Conservation (phyloP, 306 rosid species). For the Trifolium pratense region DNA sequence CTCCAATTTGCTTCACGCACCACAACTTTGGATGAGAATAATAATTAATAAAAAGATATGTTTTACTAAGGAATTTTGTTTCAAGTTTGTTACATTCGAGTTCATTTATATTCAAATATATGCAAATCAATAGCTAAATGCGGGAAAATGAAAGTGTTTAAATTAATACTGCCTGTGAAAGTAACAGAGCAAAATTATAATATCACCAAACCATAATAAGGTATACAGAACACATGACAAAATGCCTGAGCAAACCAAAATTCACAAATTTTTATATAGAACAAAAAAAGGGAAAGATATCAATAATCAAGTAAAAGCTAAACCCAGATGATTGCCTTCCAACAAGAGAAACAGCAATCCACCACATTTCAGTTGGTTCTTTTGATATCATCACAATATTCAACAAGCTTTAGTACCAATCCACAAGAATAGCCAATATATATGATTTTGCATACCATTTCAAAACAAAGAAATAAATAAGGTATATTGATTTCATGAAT, state of each 20-base stretch:
- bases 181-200: conserved; percentile 15
- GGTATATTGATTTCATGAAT: conserved; percentile 56
- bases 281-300: conserved; percentile 25
- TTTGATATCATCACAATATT: conserved; percentile 44
- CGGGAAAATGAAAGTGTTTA: background rate
- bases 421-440: conserved; percentile 43
- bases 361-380: conserved; percentile 42
- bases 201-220: conserved; percentile 31
- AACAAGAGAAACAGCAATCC: conserved; percentile 45
- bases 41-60: background rate
- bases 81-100: background rate
- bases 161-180: conserved; percentile 2
- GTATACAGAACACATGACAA: conserved; percentile 37
- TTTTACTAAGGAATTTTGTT: background rate
- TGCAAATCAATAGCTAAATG: background rate
- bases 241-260: conserved; percentile 38
- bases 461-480: conserved; percentile 40
- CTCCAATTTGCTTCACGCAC: background rate
- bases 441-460: conserved; percentile 50
- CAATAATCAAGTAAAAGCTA: conserved; percentile 37
- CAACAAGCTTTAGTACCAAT: conserved; percentile 42
- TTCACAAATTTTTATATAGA: conserved; percentile 38
- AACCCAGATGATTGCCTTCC: conserved; percentile 37
- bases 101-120: background rate
- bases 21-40: too few species aligned